Conservation (phyloP, 495 filamentous ascomycete genomes). For the Penicillium ochrochloron region DNA sequence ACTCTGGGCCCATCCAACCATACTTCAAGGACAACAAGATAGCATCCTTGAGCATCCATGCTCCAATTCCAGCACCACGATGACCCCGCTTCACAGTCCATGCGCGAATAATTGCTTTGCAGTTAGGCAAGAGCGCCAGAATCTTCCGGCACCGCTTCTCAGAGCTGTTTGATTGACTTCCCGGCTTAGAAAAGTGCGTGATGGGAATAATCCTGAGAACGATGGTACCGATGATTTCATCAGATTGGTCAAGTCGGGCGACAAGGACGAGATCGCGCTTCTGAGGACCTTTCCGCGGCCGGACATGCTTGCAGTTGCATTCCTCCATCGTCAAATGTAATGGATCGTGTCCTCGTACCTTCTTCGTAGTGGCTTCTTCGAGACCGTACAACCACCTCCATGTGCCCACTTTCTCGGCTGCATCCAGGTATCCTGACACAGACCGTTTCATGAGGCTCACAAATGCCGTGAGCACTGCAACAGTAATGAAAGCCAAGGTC, state of each 20-base stretch:
- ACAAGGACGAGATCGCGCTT: constrained; percentile 48
- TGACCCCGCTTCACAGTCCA: constrained; percentile 76
- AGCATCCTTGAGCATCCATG: constrained; percentile 67
- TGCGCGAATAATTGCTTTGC: constrained; percentile 61
- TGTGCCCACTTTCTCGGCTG: constrained; percentile 56
- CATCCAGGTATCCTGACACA: constrained; percentile 52
- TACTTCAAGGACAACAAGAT: constrained; percentile 60
- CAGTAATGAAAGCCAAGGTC: constrained; percentile 38
- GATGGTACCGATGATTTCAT: constrained; percentile 55
- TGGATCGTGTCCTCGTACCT: not conserved
- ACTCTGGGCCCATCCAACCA: constrained; percentile 59
- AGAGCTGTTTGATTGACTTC: not conserved
- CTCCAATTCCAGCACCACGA: constrained; percentile 69
- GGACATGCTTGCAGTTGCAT: not conserved
- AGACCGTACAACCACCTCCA: constrained; percentile 49
- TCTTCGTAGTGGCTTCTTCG: not conserved
- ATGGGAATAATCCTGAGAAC: constrained; percentile 49
- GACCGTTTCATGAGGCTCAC: constrained; percentile 45
- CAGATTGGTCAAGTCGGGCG: constrained; percentile 56
- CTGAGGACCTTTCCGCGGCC: not conserved
- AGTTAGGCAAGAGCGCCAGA: not conserved
- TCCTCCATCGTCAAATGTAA: not conserved
- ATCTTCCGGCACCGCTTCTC: not conserved
- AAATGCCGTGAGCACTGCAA: constrained; percentile 45
- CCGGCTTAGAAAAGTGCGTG: not conserved